These are phyloP conservation scores for Salix udensis DNA, from an alignment of 345 rosid species.

Conservation along the genomic window DNA sequence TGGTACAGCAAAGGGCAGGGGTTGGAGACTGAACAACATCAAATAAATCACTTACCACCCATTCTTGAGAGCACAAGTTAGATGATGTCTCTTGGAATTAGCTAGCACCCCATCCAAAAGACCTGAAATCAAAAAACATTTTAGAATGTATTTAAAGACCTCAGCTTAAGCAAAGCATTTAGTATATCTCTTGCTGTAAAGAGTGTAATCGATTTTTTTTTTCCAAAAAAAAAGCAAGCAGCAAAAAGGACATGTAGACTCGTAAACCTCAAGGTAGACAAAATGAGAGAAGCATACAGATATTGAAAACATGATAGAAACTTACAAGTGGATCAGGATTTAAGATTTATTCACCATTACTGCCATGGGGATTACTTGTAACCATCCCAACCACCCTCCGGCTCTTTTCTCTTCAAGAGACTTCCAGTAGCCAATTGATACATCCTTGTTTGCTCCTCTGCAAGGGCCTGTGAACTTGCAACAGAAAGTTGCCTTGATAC, in stretches of 20 bases:
- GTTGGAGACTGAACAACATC: constrained; percentile 42
- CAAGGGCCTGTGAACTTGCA: constrained; percentile 43
- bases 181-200: background rate
- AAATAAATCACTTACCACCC: constrained; percentile 56
- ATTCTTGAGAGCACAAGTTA: constrained; percentile 35
- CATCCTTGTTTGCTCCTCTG: constrained; percentile 71
- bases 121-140: constrained; percentile 27
- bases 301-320: constrained; percentile 7
- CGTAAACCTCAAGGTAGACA: background rate
- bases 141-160: too few species aligned
- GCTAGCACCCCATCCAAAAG: constrained; percentile 28
- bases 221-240: too few species aligned
- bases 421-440: constrained; percentile 60
- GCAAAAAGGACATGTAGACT: background rate
- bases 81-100: constrained; percentile 35
- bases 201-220: background rate
- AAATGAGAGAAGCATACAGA: background rate
- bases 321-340: constrained; percentile 33
- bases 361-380: constrained; percentile 79
- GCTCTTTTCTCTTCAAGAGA: constrained; percentile 70
- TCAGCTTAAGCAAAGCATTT: too few species aligned
- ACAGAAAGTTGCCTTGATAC: constrained; percentile 50
- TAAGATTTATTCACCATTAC: constrained; percentile 30
- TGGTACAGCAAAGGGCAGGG: constrained; percentile 32
- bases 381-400: constrained; percentile 91